These are phyloP conservation scores for Limonomyces culmigenus DNA, from an alignment of 1,284 basidiomycete genomes.

Conservation along the genomic window DNA sequence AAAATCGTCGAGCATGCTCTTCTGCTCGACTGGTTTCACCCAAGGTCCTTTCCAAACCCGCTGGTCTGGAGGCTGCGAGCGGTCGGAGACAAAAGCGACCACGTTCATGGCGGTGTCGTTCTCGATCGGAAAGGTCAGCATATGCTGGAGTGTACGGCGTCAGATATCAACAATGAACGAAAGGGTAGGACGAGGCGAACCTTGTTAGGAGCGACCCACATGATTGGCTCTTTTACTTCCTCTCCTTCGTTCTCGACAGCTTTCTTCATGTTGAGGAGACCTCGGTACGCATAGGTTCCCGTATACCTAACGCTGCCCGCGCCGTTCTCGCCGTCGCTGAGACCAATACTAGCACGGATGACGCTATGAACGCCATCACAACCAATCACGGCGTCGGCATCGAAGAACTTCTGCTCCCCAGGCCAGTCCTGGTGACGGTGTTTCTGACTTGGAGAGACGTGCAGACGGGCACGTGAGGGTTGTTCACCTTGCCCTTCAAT, in stretches of 20 bases:
- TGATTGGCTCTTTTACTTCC: not conserved
- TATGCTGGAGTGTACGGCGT: conserved; percentile 22
- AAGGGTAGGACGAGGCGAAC: conserved; percentile 12
- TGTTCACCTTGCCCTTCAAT: not conserved
- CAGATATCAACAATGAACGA: not conserved
- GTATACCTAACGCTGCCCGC: not conserved
- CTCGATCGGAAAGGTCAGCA: conserved; percentile 39
- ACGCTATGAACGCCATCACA: conserved; percentile 7
- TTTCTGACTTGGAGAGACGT: not conserved
- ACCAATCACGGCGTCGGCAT: conserved; percentile 6
- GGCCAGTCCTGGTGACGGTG: no score
- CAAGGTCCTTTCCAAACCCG: conserved; percentile 17
- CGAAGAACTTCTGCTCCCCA: not conserved
- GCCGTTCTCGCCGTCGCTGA: not conserved
- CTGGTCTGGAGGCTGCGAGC: conserved; percentile 7
- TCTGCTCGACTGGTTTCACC: conserved; percentile 24
- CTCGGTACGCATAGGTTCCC: conserved; percentile 3
- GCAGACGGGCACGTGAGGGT: not conserved
- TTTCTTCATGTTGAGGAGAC: conserved; percentile 1
- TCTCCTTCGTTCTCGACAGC: conserved; percentile 1
- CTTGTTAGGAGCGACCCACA: conserved; percentile 12
- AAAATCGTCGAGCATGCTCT: conserved; percentile 29
- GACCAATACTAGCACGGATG: conserved; percentile 1
- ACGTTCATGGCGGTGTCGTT: conserved; percentile 29
- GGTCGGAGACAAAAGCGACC: conserved; percentile 30